phyloP scores from a whole-genome alignment of 2,329 filamentous ascomycete species.

The Zymoseptoria ardabiliae region DNA sequence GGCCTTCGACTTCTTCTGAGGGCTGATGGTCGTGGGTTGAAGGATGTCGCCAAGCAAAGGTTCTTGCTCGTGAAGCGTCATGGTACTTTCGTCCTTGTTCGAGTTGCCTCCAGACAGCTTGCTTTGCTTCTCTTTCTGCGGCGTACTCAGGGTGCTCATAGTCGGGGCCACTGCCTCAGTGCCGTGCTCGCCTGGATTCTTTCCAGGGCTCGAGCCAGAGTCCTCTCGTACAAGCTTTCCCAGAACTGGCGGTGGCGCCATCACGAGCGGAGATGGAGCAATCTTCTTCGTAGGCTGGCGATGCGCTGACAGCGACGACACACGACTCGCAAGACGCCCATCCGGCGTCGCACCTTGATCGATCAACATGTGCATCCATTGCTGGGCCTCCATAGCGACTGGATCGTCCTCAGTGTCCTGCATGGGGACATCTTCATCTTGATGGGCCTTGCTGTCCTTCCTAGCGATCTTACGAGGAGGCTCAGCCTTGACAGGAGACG shows the following conservation, averaged over 20 bases:
- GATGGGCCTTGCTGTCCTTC: background rate
- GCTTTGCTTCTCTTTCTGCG: background rate
- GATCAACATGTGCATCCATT: constrained; percentile 4
- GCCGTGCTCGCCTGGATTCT: background rate
- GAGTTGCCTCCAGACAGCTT: background rate
- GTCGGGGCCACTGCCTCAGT: background rate
- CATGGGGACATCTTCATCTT: background rate
- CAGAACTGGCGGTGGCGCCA: background rate
- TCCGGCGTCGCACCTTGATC: constrained; percentile 6
- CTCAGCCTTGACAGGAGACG: background rate
- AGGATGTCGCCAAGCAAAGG: background rate
- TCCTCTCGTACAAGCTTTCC: background rate
- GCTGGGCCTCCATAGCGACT: constrained; percentile 1
- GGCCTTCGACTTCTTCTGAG: background rate
- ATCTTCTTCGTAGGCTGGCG: background rate
- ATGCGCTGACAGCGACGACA: constrained; percentile 7
- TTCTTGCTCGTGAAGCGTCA: background rate
- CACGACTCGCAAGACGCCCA: constrained; percentile 5
- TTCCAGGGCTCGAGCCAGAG: background rate
- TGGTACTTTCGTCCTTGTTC: background rate
- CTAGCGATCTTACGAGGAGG: background rate
- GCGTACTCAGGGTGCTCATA: background rate
- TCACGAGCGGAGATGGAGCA: background rate
- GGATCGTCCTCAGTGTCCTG: background rate
- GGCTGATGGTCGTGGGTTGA: background rate